Evolutionary conservation across 257 asterid genomes (phyloP).

Genomic region (Mentha longifolia): DNA sequence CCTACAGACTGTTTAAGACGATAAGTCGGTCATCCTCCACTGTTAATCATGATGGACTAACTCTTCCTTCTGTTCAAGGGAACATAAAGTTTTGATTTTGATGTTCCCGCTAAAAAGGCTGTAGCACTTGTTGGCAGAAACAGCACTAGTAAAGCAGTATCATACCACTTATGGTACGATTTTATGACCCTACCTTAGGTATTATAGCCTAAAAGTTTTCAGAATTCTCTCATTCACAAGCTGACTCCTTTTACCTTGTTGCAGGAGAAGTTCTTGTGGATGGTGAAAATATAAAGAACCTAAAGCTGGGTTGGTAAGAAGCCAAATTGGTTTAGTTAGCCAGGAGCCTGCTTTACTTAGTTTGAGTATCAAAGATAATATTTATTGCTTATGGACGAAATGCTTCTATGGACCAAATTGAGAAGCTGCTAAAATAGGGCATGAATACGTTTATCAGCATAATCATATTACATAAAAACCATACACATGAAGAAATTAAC

Average conservation of each 20-base stretch:
- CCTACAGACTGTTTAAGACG: too few species aligned
- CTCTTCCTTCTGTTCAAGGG: too few species aligned
- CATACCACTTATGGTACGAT: constrained; percentile 98
- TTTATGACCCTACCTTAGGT: constrained; percentile 98
- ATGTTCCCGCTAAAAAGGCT: too few species aligned
- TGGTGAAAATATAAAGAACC: constrained; percentile 94
- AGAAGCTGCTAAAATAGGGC: constrained; percentile 95
- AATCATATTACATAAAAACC: too few species aligned
- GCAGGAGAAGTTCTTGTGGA: constrained; percentile 98
- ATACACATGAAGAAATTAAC: too few species aligned
- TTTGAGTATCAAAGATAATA: constrained; percentile 89
- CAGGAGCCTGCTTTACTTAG: constrained; percentile 98
- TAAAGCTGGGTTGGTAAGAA: constrained; percentile 96
- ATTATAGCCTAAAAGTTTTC: constrained; percentile 20
- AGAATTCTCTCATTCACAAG: constrained; percentile 22
- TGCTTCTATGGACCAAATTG: constrained; percentile 85
- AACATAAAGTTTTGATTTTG: too few species aligned
- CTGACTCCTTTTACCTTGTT: constrained; percentile 24
- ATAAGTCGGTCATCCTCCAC: too few species aligned
- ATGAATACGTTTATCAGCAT: constrained; percentile 93
- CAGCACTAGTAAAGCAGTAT: too few species aligned
- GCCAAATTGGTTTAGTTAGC: constrained; percentile 93
- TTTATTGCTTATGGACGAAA: too few species aligned
- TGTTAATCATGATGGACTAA: too few species aligned
- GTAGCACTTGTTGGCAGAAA: too few species aligned